phyloP scores from a whole-genome alignment of 2,329 filamentous ascomycete genomes.

The Stachybotrys chartarum region DNA sequence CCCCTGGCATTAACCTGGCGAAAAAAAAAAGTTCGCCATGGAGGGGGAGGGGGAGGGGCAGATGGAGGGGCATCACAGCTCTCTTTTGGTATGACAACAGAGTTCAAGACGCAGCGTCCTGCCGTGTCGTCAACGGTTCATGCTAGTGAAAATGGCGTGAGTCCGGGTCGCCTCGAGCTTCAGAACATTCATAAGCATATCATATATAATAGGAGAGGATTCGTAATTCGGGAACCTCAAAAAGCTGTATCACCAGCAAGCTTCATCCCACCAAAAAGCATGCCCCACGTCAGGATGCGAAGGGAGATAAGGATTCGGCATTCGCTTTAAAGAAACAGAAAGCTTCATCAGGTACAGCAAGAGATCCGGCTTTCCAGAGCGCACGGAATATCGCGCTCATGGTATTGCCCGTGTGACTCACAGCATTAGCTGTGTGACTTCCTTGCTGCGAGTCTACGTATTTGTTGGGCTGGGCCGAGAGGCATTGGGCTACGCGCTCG shows the following conservation, averaged over 20 bases:
- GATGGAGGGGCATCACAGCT: not conserved
- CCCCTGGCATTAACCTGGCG: not conserved
- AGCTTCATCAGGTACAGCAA: not conserved
- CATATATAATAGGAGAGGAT: too few relatives aligned
- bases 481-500: not conserved
- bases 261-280: not conserved
- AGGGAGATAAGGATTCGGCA: not conserved
- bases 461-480: not conserved
- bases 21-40: slow-evolving; percentile 1
- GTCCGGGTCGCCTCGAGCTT: too few relatives aligned
- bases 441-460: not conserved
- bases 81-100: not conserved
- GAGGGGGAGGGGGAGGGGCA: slow-evolving; percentile 7
- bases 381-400: not conserved
- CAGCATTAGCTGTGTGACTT: not conserved
- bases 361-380: not conserved
- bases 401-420: not conserved
- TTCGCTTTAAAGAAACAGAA: not conserved
- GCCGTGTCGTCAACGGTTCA: not conserved
- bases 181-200: too few relatives aligned
- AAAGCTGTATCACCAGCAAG: not conserved
- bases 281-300: not conserved
- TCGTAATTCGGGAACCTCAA: too few relatives aligned
- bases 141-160: too few relatives aligned
- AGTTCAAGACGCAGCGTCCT: not conserved